Evolutionary conservation across 768 basidiomycete genomes (phyloP).

Genomic region (Phylloporus scabripes): DNA sequence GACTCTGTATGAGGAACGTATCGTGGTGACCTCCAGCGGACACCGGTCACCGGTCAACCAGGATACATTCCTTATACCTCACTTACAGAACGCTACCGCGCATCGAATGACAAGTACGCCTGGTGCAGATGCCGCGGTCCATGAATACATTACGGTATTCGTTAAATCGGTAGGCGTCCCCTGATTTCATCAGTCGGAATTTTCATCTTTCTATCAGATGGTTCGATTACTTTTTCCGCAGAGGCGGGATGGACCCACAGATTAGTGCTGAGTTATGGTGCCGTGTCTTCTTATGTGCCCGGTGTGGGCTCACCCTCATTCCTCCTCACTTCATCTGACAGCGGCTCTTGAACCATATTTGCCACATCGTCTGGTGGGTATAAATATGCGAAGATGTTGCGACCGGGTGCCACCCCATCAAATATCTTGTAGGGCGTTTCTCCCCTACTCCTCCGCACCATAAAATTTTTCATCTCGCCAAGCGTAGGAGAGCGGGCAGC

Average conservation of each 20-base stretch:
- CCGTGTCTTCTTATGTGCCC: not conserved
- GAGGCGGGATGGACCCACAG: slow-evolving; percentile 10
- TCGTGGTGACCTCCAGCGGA: no score
- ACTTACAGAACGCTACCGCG: not conserved
- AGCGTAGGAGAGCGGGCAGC: not conserved
- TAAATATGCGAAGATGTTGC: not conserved
- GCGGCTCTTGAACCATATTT: not conserved
- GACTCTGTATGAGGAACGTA: no score
- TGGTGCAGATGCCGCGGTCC: not conserved
- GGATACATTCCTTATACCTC: no score
- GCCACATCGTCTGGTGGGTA: not conserved
- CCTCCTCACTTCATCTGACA: not conserved
- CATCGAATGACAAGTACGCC: not conserved
- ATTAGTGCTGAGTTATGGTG: not conserved
- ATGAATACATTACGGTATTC: not conserved
- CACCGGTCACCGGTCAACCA: no score
- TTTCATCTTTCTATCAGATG: not conserved
- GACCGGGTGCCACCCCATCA: not conserved
- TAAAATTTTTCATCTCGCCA: not conserved
- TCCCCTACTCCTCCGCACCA: not conserved
- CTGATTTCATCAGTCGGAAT: not conserved
- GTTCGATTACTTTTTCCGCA: not conserved
- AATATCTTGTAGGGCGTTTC: not conserved
- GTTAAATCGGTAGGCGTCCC: slow-evolving; percentile 7
- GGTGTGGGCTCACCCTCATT: not conserved